phyloP scores from a whole-genome alignment of 2,329 filamentous ascomycete genomes.

The Apiospora kogelbergensis region DNA sequence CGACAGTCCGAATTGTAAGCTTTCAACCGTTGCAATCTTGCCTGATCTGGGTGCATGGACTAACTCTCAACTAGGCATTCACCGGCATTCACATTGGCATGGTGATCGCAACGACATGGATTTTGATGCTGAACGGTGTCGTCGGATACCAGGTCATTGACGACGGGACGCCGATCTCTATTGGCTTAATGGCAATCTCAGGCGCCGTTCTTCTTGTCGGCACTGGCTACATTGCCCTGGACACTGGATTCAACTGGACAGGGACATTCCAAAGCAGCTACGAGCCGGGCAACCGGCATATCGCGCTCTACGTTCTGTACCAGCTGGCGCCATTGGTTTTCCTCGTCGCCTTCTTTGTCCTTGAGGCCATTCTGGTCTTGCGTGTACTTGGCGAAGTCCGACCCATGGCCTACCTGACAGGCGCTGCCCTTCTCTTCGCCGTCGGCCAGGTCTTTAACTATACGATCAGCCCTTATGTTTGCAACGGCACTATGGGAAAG shows the following conservation, averaged over 20 bases:
- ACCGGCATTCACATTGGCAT: conserved; percentile 87
- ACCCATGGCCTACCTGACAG: conserved; percentile 85
- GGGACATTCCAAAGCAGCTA: conserved; percentile 68
- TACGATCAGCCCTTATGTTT: conserved; percentile 87
- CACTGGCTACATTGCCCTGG: conserved; percentile 92
- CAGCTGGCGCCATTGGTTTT: conserved; percentile 87
- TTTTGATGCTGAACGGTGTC: conserved; percentile 85
- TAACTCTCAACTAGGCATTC: conserved; percentile 63
- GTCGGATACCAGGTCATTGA: conserved; percentile 94
- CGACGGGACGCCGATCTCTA: conserved; percentile 83
- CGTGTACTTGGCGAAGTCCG: conserved; percentile 82
- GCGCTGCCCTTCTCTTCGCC: conserved; percentile 78
- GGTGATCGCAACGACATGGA: conserved; percentile 86
- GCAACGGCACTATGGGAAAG: conserved; percentile 75
- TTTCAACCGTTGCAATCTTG: not conserved
- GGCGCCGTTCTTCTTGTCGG: conserved; percentile 76
- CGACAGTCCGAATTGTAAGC: conserved; percentile 70
- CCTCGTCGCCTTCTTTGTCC: conserved; percentile 80
- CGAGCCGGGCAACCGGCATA: conserved; percentile 60
- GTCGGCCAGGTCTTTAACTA: conserved; percentile 97
- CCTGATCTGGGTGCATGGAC: conserved; percentile 1
- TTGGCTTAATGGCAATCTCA: conserved; percentile 73
- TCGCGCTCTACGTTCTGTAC: conserved; percentile 91
- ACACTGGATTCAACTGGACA: conserved; percentile 87
- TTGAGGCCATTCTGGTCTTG: conserved; percentile 83